These are phyloP conservation scores for Trametes cubensis DNA, from an alignment of 768 basidiomycete species.

Conservation along the genomic window DNA sequence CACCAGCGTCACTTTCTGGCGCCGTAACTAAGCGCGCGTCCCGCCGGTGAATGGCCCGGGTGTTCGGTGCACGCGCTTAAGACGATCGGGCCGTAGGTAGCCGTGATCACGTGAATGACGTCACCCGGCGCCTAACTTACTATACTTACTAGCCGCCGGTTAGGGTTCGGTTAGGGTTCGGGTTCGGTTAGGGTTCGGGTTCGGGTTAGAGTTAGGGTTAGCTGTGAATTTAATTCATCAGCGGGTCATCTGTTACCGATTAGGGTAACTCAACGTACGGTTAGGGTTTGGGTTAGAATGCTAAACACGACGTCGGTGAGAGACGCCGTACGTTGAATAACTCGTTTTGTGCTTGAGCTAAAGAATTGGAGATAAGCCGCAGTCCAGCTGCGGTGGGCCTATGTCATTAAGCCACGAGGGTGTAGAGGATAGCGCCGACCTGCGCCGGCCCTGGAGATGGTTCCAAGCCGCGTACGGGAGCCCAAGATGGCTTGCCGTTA, in stretches of 20 bases:
- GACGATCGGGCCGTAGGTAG: too few relatives aligned
- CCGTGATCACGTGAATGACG: neutral
- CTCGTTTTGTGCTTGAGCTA: neutral
- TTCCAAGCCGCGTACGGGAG: too few relatives aligned
- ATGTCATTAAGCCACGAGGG: too few relatives aligned
- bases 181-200: too few relatives aligned
- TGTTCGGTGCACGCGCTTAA: too few relatives aligned
- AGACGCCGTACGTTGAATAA: neutral
- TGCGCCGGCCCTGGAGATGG: too few relatives aligned
- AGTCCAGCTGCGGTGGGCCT: too few relatives aligned
- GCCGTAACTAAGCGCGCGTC: too few relatives aligned
- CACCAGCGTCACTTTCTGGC: too few relatives aligned
- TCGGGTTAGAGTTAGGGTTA: neutral
- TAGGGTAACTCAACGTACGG: neutral
- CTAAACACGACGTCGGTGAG: neutral
- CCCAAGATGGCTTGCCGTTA: too few relatives aligned
- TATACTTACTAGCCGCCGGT: neutral
- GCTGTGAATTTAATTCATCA: neutral
- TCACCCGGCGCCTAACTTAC: neutral
- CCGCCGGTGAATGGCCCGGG: too few relatives aligned
- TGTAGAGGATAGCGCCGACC: too few relatives aligned
- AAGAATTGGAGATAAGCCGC: neutral
- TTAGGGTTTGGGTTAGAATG: slow-evolving; percentile 7
- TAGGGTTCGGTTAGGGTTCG: neutral
- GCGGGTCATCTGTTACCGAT: neutral